Base-by-base conservation (phyloP, 345 rosid genomes). In the Punica granatum region DNA sequence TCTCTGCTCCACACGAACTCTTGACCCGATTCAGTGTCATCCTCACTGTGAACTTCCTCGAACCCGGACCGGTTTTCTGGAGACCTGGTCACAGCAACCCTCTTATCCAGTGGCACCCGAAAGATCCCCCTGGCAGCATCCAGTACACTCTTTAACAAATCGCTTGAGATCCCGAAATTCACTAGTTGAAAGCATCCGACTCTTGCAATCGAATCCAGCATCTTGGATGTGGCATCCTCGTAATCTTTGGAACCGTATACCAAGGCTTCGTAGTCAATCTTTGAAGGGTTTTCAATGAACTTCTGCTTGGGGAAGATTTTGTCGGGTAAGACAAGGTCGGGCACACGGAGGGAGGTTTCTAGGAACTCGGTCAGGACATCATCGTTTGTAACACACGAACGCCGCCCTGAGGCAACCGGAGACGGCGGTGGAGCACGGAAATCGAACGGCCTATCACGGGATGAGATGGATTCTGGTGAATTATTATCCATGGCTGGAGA, bases 371-470 rank as follows among this genome's bases (percentile, higher is more conserved):
- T 72, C 67, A 90, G 89, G 67, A 88, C 83, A 11, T 86, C 85
- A 25, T 85, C 97, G 37, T 93, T 90, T 51, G 90, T 76, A 44
- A 92, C 86, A 56, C 79, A 85, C n/a, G 96, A 92, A 32, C 88
- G 75, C 19, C 98, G 83, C 69, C 97, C 89, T 30, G 79, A 68
- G 44, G 89, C 87, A 16, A 82, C 78, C 0, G 96, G 96, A 26
- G 98, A 90, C 4, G 98, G 94, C 13, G 97, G 96, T 58, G 97
- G 98, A 33, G 97, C 94, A 13, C 94, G 84, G 70, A 87, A 93
- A 68, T 88, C 93, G 36, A 85, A 69, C 70, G 84, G 85, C 65
- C 77, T 77, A 68, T 78, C 86, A 2, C 41, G 67, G 16, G 35
- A 28, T 51, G 82, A 78, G 83, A 84, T 75, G 68, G 77, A 77